A percentile compares a stretch with the other conserved stretches of the same genome.
phyloP scores from a whole-genome alignment of 78 protist species.

The Dictyostelium capitatum region DNA sequence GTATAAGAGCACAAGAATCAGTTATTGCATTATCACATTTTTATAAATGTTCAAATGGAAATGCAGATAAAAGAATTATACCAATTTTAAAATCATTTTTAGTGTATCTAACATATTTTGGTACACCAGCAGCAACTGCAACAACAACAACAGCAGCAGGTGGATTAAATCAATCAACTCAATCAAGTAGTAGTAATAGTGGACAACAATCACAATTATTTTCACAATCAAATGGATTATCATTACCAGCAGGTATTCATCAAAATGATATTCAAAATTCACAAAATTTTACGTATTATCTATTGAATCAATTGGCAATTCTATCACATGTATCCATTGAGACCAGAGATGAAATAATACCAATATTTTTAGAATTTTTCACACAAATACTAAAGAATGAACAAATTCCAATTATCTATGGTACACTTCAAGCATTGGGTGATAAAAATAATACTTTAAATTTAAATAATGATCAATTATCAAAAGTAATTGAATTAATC shows the following conservation, averaged over 20 bases:
- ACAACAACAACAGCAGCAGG: neutral
- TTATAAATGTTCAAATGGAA: slow-evolving; percentile 63
- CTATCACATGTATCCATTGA: slow-evolving; percentile 29
- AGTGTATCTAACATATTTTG: slow-evolving; percentile 44
- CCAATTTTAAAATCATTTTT: slow-evolving; percentile 47
- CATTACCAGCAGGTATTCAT: neutral
- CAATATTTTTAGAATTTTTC: slow-evolving; percentile 40
- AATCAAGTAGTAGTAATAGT: neutral
- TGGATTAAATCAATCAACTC: neutral
- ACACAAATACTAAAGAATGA: slow-evolving; percentile 5
- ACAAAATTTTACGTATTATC: slow-evolving; percentile 58
- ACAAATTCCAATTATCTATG: slow-evolving; percentile 32
- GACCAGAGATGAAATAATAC: slow-evolving; percentile 24
- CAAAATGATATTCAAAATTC: slow-evolving; percentile 42
- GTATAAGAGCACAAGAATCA: slow-evolving; percentile 80
- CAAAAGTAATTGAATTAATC: slow-evolving; percentile 13
- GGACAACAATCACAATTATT: neutral
- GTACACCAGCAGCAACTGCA: neutral
- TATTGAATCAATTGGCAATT: slow-evolving; percentile 40
- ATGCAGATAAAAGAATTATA: slow-evolving; percentile 13
- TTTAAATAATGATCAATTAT: slow-evolving; percentile 40
- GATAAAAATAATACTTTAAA: slow-evolving; percentile 16
- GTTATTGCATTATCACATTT: slow-evolving; percentile 74
- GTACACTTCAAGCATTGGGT: slow-evolving; percentile 56
- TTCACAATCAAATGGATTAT: slow-evolving; percentile 26